Evolutionary conservation across 257 asterid genomes (phyloP), one percentile per base, ranked within the genome.

Genomic region (Scutellaria minor): DNA sequence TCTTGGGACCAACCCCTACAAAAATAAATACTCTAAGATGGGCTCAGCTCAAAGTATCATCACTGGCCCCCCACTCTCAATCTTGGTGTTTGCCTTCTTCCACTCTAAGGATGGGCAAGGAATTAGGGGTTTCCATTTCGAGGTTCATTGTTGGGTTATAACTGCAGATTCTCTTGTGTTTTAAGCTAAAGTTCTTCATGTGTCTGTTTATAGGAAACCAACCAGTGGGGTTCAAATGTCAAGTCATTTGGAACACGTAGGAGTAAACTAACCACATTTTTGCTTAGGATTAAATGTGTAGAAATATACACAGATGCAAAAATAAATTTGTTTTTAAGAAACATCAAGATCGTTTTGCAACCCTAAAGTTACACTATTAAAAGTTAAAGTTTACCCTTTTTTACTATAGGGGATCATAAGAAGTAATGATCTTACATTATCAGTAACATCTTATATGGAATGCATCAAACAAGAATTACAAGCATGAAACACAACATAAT

Each of bases 321-420:
- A 41, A n/a, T 8, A 41, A 62, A 9, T 62, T 42, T 62, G 52
- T 24, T 9, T 40, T 62, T 39, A 5, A 22, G 63, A 24, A 57
- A 1, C 18, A 57, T 27, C 11, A 57, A 27, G n/a, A 5, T 13
- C 39, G 13, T 59, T 8, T 37, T 13, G 47, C 47, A 59, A 37
- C 46, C 66, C 24, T 24, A 50, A 50, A 50, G 55, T 50, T 4
- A 12, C 18, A 50, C 6, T 3, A 50, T 27, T 22, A 8, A 61
- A 39, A 39, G 50, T 7, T 31, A 61, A 61, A 39, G 5, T 61
- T 61, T 2, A 14, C 66, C 66, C 66, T 39, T 64, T 42, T 18
- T 60, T 8, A 42, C 7, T 4, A 59, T 0, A 18, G 18, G 18
- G 18, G 18, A 18, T 6, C 39, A 64, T 31, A 22, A 60, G 22